Evolutionary conservation across 2,329 filamentous ascomycete species (phyloP), one percentile per base, ranked within the genome.

Genomic region (Pseudocercospora musae): DNA sequence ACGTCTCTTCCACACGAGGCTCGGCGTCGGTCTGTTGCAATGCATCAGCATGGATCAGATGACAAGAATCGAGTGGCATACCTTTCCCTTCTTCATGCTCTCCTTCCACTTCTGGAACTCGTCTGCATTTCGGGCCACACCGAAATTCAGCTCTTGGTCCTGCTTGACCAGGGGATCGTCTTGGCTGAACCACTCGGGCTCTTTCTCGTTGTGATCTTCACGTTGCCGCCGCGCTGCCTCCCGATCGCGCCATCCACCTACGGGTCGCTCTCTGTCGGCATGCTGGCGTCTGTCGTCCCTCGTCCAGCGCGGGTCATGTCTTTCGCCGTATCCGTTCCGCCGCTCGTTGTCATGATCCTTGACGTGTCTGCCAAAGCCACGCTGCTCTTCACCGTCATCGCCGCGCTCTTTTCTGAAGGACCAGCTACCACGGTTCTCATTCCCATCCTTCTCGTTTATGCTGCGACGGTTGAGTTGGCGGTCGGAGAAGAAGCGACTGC

Each of bases 101-200:
- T 96, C 91, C 83, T 96, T 96, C 87, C 94, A 97, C 69, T 91
- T 91, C 78, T 96, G 89, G 76, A 97, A 96, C 68, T 97, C 93
- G 72, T 96, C 92, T 71, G 91, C 89, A 0, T 92, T 96, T 70
- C 91, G 90, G 4, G 73, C 70, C 64, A 68, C 69, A 27, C 66
- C 66, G 55, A 70, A 60, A 29, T 68, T 62, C 31, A 71, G 53
- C 70, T 89, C 59, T 40, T 63, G 86, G 57, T 91, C 89, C 62
- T 89, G 88, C 49, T 81, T 83, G 15, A 87, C 88, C 84, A 70
- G 63, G 3, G 67, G 67, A 1, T 74, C 71, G 42, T 96, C 92
- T 76, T 96, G 83, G 46, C 95, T 92, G 76, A 96, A 83, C 94
- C 93, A 96, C 76, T 96, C 93, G 4, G 94, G 93, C 56, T 96